Evolutionary conservation across 768 basidiomycete genomes (phyloP), one percentile per base, ranked within the genome.

Genomic region (Lentinula sp.): DNA sequence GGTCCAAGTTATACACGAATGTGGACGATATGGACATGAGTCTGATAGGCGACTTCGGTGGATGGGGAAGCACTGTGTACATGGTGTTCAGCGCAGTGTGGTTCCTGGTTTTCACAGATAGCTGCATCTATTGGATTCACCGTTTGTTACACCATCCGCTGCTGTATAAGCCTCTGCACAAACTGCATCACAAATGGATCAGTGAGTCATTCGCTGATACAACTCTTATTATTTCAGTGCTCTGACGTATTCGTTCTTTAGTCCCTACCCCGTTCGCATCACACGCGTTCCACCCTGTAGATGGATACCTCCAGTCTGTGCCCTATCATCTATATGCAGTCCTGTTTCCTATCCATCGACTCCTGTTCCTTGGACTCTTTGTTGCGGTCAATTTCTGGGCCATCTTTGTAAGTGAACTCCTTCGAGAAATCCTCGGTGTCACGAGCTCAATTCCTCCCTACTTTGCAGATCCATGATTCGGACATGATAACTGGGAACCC

Each of bases 151-250:
- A 99, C 70, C 77, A 88, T 61, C 96, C 96, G 1, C 59, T 79
- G 42, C 66, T 97, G 61, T 99, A 99, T 81, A 98, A 96, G 72
- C 76, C 80, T 60, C 67, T 99, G 50, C 97, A 99, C 74, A 99
- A 99, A 73, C 95, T 96, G 1, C 97, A 99, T 72, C 97, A 99
- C 82, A 95, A 92, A 74, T 99, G 97, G 97, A 79, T 98, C 64
- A 85, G 95, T 96, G 72, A 60, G 94, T 85, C 36, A 39, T 39
- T 8, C 16, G 52, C 35, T 33, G 48, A 52, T 32, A 45, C 43
- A 54, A 51, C 10, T 46, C 16, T 42, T 6, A 35, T 46, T 6
- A 57, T 35, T 45, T 39, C 16, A 32, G 51, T 57, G 39, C 57
- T 9, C n/a, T 60, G n/a, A 63, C 62, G 63, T 63, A 56, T 15